These are phyloP conservation scores for Macrolepiota dolichaula DNA, from an alignment of 768 basidiomycete species.

Conservation along the genomic window DNA sequence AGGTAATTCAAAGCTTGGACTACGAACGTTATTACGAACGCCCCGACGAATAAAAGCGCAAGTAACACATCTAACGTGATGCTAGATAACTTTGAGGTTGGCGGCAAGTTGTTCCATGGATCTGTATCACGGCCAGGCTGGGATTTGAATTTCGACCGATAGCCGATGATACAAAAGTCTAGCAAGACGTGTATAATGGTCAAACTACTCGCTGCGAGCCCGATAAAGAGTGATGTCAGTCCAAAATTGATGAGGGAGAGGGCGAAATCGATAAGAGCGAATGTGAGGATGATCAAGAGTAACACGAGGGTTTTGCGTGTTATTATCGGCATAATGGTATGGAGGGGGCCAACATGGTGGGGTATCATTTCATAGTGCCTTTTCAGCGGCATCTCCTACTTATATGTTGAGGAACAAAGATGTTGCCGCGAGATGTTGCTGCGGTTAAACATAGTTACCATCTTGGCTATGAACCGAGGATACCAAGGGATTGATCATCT, in stretches of 20 bases:
- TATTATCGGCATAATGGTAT: neutral
- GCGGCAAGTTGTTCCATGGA: neutral
- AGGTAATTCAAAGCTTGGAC: neutral
- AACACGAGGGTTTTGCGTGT: neutral
- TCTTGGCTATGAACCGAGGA: neutral
- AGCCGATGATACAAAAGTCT: neutral
- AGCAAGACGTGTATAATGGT: neutral
- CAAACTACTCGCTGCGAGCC: neutral
- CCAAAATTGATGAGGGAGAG: slow-evolving; percentile 1
- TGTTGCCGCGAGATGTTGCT: neutral
- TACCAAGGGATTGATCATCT: neutral
- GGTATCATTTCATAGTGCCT: neutral
- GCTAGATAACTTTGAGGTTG: neutral
- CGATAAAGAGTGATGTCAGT: slow-evolving; percentile 1
- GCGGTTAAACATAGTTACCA: neutral
- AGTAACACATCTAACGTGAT: neutral
- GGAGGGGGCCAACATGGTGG: neutral
- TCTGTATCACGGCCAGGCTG: neutral
- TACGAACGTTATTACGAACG: neutral
- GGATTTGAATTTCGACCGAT: neutral
- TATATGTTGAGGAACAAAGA: neutral
- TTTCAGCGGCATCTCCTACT: neutral
- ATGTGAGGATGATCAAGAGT: neutral
- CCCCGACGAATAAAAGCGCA: neutral
- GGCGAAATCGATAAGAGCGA: neutral